phyloP scores from a whole-genome alignment of 2,329 filamentous ascomycete species.

The Diaporthe sp. region DNA sequence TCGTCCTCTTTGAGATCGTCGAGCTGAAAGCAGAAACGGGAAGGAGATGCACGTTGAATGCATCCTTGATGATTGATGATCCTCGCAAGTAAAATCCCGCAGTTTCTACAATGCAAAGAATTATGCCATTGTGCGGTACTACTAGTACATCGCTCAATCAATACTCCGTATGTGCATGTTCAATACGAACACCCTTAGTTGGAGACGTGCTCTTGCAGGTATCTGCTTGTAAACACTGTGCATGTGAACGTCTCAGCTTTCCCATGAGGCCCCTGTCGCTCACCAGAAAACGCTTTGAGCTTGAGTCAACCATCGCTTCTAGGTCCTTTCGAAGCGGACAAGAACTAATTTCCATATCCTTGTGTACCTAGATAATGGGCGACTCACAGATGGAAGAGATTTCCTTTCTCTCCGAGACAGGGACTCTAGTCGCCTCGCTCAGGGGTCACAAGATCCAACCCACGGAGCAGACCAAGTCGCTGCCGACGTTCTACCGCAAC shows the following conservation, averaged over 20 bases:
- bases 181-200: neutral
- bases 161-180: neutral
- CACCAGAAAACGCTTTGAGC: neutral
- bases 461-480: constrained; percentile 3
- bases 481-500: constrained; percentile 46
- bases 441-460: constrained; percentile 7
- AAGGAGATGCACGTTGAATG: neutral
- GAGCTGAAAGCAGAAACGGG: too few species aligned
- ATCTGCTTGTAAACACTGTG: neutral
- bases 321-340: neutral
- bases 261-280: neutral
- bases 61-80: too few species aligned
- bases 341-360: neutral
- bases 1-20: too few species aligned
- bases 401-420: neutral
- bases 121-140: neutral
- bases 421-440: neutral
- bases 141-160: neutral
- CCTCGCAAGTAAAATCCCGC: neutral
- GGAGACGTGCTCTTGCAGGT: neutral
- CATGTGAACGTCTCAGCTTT: neutral
- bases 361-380: neutral
- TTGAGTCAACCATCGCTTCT: neutral
- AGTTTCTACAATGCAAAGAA: neutral
- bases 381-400: neutral